Conservation (phyloP, 73 alveolate species). For the Uronychia binucleata region DNA sequence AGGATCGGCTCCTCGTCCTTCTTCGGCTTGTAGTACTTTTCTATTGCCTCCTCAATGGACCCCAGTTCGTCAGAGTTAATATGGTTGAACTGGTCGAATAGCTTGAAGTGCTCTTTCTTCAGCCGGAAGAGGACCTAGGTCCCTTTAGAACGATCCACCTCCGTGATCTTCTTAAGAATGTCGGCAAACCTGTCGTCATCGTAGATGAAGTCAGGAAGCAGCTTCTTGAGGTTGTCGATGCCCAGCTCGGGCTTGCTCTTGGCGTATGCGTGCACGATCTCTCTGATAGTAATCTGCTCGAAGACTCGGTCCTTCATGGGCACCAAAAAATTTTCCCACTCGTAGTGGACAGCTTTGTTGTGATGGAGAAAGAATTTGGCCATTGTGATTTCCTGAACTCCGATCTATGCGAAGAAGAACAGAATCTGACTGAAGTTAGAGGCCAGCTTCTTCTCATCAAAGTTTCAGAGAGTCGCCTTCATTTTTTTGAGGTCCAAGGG, state of each 20-base stretch:
- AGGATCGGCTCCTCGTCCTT: neutral
- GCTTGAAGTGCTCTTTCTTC: conserved; percentile 20
- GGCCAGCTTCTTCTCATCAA: neutral
- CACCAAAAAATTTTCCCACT: neutral
- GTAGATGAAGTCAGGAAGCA: neutral
- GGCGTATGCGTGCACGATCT: neutral
- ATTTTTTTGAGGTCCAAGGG: neutral
- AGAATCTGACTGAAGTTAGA: neutral
- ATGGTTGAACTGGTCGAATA: conserved; percentile 23
- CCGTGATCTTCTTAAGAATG: neutral
- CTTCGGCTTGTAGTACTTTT: conserved; percentile 25
- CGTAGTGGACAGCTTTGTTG: neutral
- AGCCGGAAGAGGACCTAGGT: conserved; percentile 10
- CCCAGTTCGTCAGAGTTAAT: conserved; percentile 12
- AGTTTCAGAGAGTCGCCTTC: neutral
- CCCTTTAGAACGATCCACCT: conserved; percentile 2
- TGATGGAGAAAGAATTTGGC: neutral
- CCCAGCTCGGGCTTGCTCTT: neutral
- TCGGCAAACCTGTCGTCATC: conserved; percentile 10
- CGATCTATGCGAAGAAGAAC: neutral
- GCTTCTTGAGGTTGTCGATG: neutral
- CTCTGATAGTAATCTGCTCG: neutral
- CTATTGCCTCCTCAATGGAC: conserved; percentile 2
- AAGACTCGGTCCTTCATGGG: neutral
- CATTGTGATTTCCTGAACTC: neutral